Percentiles rank a stretch among this genome's conserved stretches.
Evolutionary conservation across 169 alveolate species (phyloP).

Genomic region (Plasmodium vivax): DNA sequence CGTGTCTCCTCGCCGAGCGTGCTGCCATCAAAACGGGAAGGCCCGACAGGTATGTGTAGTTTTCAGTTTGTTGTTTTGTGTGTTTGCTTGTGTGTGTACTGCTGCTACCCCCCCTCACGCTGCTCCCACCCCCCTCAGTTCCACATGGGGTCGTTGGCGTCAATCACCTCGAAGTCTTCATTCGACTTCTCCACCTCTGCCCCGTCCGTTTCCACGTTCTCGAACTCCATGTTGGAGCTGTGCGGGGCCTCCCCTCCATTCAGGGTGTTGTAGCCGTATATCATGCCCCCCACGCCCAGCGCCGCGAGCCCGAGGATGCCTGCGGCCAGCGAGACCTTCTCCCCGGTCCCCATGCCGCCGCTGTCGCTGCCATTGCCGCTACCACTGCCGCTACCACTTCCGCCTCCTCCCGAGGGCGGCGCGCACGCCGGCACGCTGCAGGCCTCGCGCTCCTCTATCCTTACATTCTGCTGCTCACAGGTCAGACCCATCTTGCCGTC

Average conservation of each 20-base stretch:
- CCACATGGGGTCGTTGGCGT: slow-evolving; percentile 73
- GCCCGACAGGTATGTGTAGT: not conserved
- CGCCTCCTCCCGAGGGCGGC: not conserved
- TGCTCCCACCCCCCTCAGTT: not conserved
- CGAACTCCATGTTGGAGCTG: slow-evolving; percentile 69
- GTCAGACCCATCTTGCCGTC: slow-evolving; percentile 60
- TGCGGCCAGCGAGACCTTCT: slow-evolving; percentile 62
- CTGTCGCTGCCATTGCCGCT: not conserved
- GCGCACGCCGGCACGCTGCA: slow-evolving; percentile 46
- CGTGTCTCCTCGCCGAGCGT: not conserved
- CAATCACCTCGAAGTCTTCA: slow-evolving; percentile 69
- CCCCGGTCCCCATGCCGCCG: slow-evolving; percentile 59
- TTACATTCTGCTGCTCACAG: slow-evolving; percentile 63
- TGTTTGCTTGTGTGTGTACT: too few species aligned
- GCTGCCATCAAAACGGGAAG: not conserved
- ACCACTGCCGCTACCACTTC: not conserved
- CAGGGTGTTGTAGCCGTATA: slow-evolving; percentile 53
- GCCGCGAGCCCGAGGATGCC: slow-evolving; percentile 54
- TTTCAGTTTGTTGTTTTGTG: not conserved
- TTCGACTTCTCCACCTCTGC: slow-evolving; percentile 20
- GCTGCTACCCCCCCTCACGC: not conserved
- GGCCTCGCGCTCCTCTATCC: slow-evolving; percentile 37
- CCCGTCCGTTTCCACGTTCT: slow-evolving; percentile 39
- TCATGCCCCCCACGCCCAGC: slow-evolving; percentile 49
- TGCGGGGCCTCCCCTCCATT: slow-evolving; percentile 65